Base-by-base conservation (phyloP, 306 rosid genomes). In the Citrullus mucosospermus region DNA sequence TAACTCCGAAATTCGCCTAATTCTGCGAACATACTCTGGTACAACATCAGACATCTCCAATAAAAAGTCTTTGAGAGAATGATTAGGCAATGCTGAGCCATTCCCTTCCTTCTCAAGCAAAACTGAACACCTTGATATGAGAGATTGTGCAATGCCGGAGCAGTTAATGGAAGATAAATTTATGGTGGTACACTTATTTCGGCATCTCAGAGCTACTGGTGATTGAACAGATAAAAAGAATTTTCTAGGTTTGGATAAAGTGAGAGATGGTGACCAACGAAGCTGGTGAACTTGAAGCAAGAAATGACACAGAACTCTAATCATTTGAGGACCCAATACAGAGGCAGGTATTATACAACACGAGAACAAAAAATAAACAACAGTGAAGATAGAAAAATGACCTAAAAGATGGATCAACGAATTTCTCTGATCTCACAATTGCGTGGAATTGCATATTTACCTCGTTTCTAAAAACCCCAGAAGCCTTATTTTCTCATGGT, bases 1-100 rank as follows among this genome's bases (percentile, higher is more conserved):
- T 63, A 87, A 76, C 79, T 36, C 81, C 16, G 81, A 81, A 57
- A 81, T 62, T 76, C 92, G 83, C 87, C 96, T 83, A 79, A 90
- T 86, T 53, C 81, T 78, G 80, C 98, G 96, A 2, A 88, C 80
- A 70, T 63, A 39, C 25, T 88, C 85, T 1, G 97, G 98, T 25
- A 89, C 82, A 8, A 81, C 53, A 48, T 86, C 82, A 68, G 96
- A 92, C 17, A 95, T 56, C 57, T 86, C 88, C 76, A 84, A 86
- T 76, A 95, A 88, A 65, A 86, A 85, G 80, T 83, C 81, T 25
- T 83, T 90, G 3, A 86, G 32, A 81, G 91, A 86, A 60, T 85
- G 82, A 56, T 79, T 22, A 56, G 85, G 57, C 67, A 67, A 89
- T 82, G 85, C 54, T 48, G 60, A 88, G 84, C 63, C n/a, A 32